Evolutionary conservation across 129 eudicot species (phyloP), one percentile per base, ranked within the genome.

Genomic region (Sambucus nigra): DNA sequence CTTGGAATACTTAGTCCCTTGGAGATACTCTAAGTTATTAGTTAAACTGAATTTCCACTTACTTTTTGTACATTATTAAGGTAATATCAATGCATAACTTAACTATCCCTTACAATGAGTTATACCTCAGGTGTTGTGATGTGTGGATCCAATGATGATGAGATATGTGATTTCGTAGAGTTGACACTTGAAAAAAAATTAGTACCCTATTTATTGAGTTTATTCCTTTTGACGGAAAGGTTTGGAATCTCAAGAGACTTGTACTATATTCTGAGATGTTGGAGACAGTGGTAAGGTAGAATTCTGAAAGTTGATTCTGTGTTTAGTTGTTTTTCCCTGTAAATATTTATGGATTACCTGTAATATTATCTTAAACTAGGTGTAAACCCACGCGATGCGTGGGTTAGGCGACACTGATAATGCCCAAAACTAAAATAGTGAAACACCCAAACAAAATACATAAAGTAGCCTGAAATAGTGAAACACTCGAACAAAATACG

Each of bases 141-240:
- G 99, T 91, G 99, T 33, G 99, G 95, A 60, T 86, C 79, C 77
- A 91, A 91, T 65, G 99, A 91, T 60, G 99, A 86, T 57, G 99
- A 91, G 65, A 86, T 91, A 14, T 82, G 94, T 56, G 94, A 91
- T 77, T 91, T 91, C 50, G 99, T 91, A 8, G 94, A 79, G 71
- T 72, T 91, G 66, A 91, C 94, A 42, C 86, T 68, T 20, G 91
- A 91, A 23, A 84, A 76, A 71, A 85, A 29, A 74, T 91, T 47
- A 91, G 86, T 73, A 66, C 86, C 25, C 82, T 94, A 5, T 91
- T 91, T 69, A 91, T 91, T 51, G 95, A 91, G 84, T 91, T 91
- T 57, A 91, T 91, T 95, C 95, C 99, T 12, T 91, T 91, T 50
- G 95, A 91, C 64, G 99, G 99, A 52, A 91, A 91, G 65, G 95